Evolutionary conservation across 345 rosid species (phyloP).

Genomic region (Brassica cretica): DNA sequence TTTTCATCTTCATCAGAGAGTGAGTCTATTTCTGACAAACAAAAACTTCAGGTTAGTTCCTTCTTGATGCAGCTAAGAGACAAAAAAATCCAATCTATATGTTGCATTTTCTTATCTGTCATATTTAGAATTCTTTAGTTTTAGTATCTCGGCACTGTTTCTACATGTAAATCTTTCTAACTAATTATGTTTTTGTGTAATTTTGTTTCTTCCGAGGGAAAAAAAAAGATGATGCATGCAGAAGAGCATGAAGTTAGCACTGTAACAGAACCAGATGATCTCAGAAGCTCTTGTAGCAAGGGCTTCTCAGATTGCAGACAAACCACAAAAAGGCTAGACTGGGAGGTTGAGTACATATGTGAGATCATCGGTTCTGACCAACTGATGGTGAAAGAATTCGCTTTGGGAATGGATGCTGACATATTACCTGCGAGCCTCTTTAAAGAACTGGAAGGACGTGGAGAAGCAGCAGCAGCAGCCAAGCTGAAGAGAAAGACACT

Average conservation of each 20-base stretch:
- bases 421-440: background rate
- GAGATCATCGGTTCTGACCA: background rate
- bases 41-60: background rate
- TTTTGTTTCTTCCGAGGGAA: background rate
- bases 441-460: background rate
- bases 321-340: background rate
- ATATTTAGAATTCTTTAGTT: background rate
- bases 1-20: background rate
- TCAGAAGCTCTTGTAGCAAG: background rate
- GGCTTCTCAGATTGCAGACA: background rate
- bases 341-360: background rate
- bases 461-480: background rate
- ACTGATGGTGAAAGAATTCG: background rate
- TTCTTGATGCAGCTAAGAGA: background rate
- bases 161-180: background rate
- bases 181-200: background rate
- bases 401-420: background rate
- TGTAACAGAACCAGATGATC: background rate
- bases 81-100: background rate
- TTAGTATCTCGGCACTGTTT: background rate
- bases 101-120: background rate
- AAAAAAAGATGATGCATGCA: background rate
- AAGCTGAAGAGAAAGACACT: background rate
- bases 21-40: background rate
- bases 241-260: background rate